These are phyloP conservation scores for Suillus tomentosus DNA, from an alignment of 768 basidiomycete genomes.

Conservation along the genomic window DNA sequence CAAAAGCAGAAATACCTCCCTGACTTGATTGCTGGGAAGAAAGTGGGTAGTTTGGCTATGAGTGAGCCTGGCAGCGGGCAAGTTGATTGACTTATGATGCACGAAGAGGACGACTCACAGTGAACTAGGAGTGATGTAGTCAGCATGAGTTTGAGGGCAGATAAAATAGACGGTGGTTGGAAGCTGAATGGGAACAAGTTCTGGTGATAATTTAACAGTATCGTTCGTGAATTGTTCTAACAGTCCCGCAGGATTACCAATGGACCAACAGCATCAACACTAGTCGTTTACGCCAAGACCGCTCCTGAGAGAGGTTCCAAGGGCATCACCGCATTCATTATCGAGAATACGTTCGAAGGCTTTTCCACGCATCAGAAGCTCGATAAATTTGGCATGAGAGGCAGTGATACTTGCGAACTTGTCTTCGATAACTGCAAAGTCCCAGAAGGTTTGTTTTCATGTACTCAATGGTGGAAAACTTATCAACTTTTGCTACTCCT, in stretches of 20 bases:
- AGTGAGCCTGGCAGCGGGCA: constrained; percentile 85
- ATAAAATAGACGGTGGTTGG: constrained; percentile 76
- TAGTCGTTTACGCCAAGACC: constrained; percentile 93
- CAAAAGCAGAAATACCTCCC: constrained; percentile 86
- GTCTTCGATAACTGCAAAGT: constrained; percentile 91
- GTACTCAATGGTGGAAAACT: background rate
- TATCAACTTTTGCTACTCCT: constrained; percentile 2
- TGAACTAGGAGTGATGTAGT: constrained; percentile 79
- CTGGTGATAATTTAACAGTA: constrained; percentile 53
- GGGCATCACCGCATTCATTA: constrained; percentile 90
- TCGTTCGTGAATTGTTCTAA: background rate
- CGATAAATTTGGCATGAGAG: constrained; percentile 97
- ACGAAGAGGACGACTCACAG: constrained; percentile 11
- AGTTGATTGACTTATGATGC: background rate
- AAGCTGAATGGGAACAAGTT: constrained; percentile 89
- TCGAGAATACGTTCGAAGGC: constrained; percentile 80
- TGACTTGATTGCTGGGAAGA: constrained; percentile 75
- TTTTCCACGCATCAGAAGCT: constrained; percentile 90
- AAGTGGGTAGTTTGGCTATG: constrained; percentile 93
- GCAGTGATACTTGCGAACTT: constrained; percentile 92
- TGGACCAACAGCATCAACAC: constrained; percentile 86
- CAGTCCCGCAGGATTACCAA: constrained; percentile 82
- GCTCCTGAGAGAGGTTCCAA: constrained; percentile 75
- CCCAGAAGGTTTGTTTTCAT: constrained; percentile 66
- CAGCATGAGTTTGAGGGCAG: constrained; percentile 85